Evolutionary conservation across 345 rosid species (phyloP), one percentile per base, ranked within the genome.

Genomic region (Hypericum androsaemum): DNA sequence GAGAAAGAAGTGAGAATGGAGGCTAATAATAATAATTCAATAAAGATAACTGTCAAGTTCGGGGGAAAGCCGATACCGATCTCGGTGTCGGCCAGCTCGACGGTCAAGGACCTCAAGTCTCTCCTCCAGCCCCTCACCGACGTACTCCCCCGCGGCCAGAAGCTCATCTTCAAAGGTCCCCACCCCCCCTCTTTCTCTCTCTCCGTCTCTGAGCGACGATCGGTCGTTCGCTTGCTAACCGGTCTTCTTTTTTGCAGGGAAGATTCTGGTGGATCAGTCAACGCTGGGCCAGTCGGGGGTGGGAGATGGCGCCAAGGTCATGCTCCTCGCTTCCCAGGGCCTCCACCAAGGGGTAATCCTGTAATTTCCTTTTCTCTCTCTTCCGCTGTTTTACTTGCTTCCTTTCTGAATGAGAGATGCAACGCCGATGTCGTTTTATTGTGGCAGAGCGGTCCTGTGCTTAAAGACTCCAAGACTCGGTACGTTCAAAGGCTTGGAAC

Each of bases 101-200:
- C 80, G 6, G 52, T 77, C 63, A 71, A 72, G 69, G 78, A 77
- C 36, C 69, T 90, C 17, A 90, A 90, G 65, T 70, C 76, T 39
- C 79, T 73, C 60, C 90, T 86, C 32, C 88, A 82, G 62, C 77
- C 95, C 8, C 80, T 82, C 75, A 90, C 98, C 61, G 69, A 86
- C 50, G 96, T 90, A 58, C 96, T 90, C 62, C 83, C 96, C 40
- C 96, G 96, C 10, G 98, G 98, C 37, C 98, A 86, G 62, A 86
- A 81, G 71, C 85, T 89, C 75, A 89, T 89, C 61, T 84, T 63
- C 62, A 86, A 82, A 76, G 97, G 95, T 89, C 37, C 37, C 10
- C 37, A 1, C 7, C 37, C 13, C 6, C 8, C 15, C 5, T 14
- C 8, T 36, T 8, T 57, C 35, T 47, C 8, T 52, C 0, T 17